These are phyloP conservation scores for Fonsecaea pedrosoi DNA, from an alignment of 2,329 filamentous ascomycete species.

Conservation along the genomic window DNA sequence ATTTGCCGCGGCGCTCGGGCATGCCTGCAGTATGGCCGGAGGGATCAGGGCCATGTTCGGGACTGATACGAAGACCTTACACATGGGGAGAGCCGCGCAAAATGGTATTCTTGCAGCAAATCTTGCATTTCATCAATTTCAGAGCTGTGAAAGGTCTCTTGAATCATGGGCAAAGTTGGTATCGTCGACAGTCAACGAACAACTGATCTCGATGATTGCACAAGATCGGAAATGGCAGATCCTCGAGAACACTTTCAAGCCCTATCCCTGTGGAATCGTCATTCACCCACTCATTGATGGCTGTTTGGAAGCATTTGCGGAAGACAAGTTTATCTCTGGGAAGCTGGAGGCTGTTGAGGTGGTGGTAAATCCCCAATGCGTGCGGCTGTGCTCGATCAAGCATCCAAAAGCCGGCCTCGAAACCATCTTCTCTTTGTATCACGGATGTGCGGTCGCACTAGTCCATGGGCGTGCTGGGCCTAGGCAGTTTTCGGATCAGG, in stretches of 20 bases:
- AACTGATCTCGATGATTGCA: slow-evolving; percentile 41
- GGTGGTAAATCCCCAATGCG: slow-evolving; percentile 59
- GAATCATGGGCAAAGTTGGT: slow-evolving; percentile 62
- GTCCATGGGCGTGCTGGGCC: slow-evolving; percentile 60
- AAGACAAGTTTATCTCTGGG: slow-evolving; percentile 35
- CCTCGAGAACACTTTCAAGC: slow-evolving; percentile 62
- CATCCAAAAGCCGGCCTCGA: slow-evolving; percentile 58
- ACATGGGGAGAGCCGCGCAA: slow-evolving; percentile 61
- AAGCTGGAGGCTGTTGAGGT: slow-evolving; percentile 51
- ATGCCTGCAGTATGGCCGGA: slow-evolving; percentile 61
- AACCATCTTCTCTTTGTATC: slow-evolving; percentile 64
- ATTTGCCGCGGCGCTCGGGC: slow-evolving; percentile 59
- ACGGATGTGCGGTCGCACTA: slow-evolving; percentile 58
- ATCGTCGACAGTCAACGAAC: slow-evolving; percentile 50
- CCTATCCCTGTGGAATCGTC: slow-evolving; percentile 63
- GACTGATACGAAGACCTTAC: slow-evolving; percentile 62
- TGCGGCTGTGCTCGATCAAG: slow-evolving; percentile 60
- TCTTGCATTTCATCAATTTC: slow-evolving; percentile 57
- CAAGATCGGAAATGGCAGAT: slow-evolving; percentile 54
- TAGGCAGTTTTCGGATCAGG: slow-evolving; percentile 57
- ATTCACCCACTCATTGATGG: slow-evolving; percentile 63
- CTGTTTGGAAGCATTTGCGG: slow-evolving; percentile 53
- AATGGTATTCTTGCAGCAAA: slow-evolving; percentile 57
- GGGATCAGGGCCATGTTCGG: slow-evolving; percentile 64
- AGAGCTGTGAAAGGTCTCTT: slow-evolving; percentile 54